phyloP scores from a whole-genome alignment of 768 basidiomycete genomes.

The Suillus ampliporus region DNA sequence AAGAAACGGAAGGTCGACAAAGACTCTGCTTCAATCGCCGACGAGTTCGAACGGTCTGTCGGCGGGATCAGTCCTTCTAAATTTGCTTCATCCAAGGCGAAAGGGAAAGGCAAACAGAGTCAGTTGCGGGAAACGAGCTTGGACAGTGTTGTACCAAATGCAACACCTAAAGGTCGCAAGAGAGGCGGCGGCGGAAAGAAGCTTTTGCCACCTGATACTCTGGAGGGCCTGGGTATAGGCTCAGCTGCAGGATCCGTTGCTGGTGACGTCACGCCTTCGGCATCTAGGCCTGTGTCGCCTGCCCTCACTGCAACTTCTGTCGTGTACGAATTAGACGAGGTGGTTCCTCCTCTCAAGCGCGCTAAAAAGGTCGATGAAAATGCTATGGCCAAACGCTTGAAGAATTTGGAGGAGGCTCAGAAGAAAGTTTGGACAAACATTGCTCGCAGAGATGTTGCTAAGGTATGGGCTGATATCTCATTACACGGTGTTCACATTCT shows the following conservation, averaged over 20 bases:
- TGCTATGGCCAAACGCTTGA: conserved; percentile 75
- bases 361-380: conserved; percentile 80
- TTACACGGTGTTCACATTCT: conserved; percentile 13
- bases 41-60: conserved; percentile 53
- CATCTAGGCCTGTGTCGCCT: conserved; percentile 76
- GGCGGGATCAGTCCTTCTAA: conserved; percentile 45
- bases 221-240: conserved; percentile 53
- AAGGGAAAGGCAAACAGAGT: conserved; percentile 57
- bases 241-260: conserved; percentile 56
- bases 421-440: conserved; percentile 91
- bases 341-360: conserved; percentile 70
- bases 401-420: conserved; percentile 82
- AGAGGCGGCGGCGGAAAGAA: conserved; percentile 64
- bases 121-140: conserved; percentile 58
- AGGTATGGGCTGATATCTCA: conserved; percentile 49
- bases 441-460: conserved; percentile 81
- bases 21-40: conserved; percentile 43
- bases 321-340: conserved; percentile 75
- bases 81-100: conserved; percentile 43
- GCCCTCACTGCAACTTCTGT: conserved; percentile 57
- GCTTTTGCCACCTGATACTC: conserved; percentile 53
- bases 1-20: conserved; percentile 71
- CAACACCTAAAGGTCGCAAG: conserved; percentile 59
- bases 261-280: conserved; percentile 73
- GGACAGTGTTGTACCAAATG: conserved; percentile 53